Evolutionary conservation across 176 grass and related monocot genomes (phyloP).

Genomic region (Aegilops speltoides): DNA sequence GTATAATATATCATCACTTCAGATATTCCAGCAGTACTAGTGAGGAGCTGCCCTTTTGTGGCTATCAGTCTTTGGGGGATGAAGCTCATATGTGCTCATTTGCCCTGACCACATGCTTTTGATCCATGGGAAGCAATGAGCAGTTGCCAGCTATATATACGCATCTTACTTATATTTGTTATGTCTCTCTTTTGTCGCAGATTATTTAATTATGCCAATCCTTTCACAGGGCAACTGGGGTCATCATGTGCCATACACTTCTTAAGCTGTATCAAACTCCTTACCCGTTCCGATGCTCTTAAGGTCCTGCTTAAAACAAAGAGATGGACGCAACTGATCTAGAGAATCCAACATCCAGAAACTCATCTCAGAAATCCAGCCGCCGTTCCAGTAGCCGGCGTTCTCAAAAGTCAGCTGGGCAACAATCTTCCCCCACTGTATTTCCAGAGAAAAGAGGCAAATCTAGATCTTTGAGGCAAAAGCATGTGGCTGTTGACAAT

Average conservation of each 20-base stretch:
- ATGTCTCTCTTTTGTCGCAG: slow-evolving; percentile 31
- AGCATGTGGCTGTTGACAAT: slow-evolving; percentile 32
- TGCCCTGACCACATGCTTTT: background rate
- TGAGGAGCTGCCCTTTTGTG: background rate
- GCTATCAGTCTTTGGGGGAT: background rate
- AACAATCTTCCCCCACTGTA: slow-evolving; percentile 74
- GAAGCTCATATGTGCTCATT: background rate
- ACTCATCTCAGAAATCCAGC: slow-evolving; percentile 65
- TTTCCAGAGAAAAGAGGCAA: slow-evolving; percentile 89
- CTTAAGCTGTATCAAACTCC: slow-evolving; percentile 9
- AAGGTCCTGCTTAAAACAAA: slow-evolving; percentile 26
- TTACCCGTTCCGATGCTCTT: slow-evolving; percentile 21
- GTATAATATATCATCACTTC: background rate
- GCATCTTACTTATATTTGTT: background rate
- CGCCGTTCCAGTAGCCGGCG: slow-evolving; percentile 52
- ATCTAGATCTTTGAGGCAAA: slow-evolving; percentile 56
- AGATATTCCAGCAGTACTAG: background rate
- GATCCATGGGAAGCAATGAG: background rate
- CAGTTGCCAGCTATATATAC: background rate
- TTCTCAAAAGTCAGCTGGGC: slow-evolving; percentile 59
- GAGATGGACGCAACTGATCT: slow-evolving; percentile 65
- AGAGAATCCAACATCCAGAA: slow-evolving; percentile 57
- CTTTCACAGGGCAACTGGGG: slow-evolving; percentile 37
- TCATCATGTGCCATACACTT: slow-evolving; percentile 27
- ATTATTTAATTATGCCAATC: background rate